Evolutionary conservation across 345 rosid genomes (phyloP).

Genomic region (Turnera subulata): DNA sequence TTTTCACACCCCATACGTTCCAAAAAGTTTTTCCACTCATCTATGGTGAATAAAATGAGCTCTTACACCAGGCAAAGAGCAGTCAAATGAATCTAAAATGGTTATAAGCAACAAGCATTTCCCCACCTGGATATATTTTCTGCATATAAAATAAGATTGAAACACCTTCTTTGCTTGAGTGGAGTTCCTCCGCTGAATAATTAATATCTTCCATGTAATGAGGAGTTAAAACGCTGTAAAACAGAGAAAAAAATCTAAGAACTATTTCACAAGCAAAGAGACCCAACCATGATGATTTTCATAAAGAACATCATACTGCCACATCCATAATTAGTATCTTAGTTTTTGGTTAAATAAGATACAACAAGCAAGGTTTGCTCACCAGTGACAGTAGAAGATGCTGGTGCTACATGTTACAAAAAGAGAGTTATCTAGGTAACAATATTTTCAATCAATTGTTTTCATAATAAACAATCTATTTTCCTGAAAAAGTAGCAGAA

Average conservation of each 20-base stretch:
- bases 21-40: constrained; percentile 90
- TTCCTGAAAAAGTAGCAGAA: too few species aligned
- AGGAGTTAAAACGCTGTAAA: constrained; percentile 80
- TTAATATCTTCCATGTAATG: constrained; percentile 84
- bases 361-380: too few species aligned
- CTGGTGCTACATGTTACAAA: too few species aligned
- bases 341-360: too few species aligned
- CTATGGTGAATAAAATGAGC: constrained; percentile 30
- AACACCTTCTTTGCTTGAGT: constrained; percentile 60
- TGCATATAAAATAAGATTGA: constrained; percentile 86
- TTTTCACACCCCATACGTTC: constrained; percentile 72
- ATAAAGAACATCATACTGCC: too few species aligned
- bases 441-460: too few species aligned
- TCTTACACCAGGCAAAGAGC: constrained; percentile 6
- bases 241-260: constrained; percentile 19
- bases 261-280: background rate
- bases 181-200: constrained; percentile 67
- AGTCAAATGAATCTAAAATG: background rate
- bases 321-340: too few species aligned
- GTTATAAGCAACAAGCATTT: constrained; percentile 1
- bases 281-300: background rate
- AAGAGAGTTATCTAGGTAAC: too few species aligned
- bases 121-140: constrained; percentile 75
- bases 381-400: too few species aligned
- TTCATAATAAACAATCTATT: too few species aligned